These are phyloP conservation scores for Curvularia sp. DNA, from an alignment of 2,329 filamentous ascomycete species.

Conservation along the genomic window DNA sequence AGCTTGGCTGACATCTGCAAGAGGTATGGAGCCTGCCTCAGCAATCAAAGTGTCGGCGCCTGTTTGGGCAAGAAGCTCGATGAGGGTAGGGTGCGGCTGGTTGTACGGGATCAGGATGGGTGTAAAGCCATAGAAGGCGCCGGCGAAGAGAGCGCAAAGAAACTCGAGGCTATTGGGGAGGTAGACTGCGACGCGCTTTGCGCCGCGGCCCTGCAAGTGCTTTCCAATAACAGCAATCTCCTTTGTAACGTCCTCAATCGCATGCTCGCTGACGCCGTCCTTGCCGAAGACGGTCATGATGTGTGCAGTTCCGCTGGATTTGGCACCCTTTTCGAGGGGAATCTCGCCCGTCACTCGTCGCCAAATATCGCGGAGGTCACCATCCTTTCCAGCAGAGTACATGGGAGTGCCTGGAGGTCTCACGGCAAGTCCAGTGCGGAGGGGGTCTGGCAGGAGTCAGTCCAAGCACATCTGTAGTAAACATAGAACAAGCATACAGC, in stretches of 20 bases:
- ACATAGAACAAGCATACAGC: slow-evolving; percentile 55
- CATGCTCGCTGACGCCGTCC: slow-evolving; percentile 76
- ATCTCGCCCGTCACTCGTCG: slow-evolving; percentile 71
- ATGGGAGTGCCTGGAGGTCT: slow-evolving; percentile 80
- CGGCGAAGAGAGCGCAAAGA: slow-evolving; percentile 79
- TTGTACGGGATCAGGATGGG: slow-evolving; percentile 87
- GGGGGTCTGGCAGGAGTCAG: slow-evolving; percentile 44
- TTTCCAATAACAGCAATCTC: slow-evolving; percentile 88
- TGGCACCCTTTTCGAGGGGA: slow-evolving; percentile 69
- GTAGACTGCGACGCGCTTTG: slow-evolving; percentile 82
- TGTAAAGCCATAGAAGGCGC: slow-evolving; percentile 85
- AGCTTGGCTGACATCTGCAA: slow-evolving; percentile 72
- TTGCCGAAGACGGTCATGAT: slow-evolving; percentile 81
- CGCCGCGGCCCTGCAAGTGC: slow-evolving; percentile 72
- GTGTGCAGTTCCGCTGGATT: slow-evolving; percentile 67
- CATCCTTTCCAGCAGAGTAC: slow-evolving; percentile 83
- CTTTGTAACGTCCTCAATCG: slow-evolving; percentile 72
- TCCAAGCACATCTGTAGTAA: background rate
- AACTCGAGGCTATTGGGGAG: slow-evolving; percentile 93
- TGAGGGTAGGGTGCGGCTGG: slow-evolving; percentile 70
- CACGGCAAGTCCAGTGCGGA: slow-evolving; percentile 64
- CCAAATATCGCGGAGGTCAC: slow-evolving; percentile 93
- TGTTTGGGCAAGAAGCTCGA: slow-evolving; percentile 74
- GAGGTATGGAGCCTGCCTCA: slow-evolving; percentile 83
- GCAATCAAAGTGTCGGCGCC: slow-evolving; percentile 83